Percentiles rank a stretch among this genome's conserved stretches.
Evolutionary conservation across 2,329 filamentous ascomycete genomes (phyloP).

Genomic region (Fusarium chuoi): DNA sequence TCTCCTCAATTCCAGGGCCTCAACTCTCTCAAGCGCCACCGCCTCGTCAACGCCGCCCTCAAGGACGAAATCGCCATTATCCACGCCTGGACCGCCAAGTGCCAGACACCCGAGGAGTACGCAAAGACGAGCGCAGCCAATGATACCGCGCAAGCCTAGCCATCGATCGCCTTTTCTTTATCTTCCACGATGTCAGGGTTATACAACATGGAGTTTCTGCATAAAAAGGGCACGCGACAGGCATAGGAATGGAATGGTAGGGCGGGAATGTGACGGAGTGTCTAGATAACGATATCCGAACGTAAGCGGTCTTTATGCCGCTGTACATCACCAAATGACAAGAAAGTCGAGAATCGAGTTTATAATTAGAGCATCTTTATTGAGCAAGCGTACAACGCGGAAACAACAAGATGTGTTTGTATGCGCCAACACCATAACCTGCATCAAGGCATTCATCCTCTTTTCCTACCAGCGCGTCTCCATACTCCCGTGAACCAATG

Average conservation of each 20-base stretch:
- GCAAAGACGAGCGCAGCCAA: slow-evolving; percentile 55
- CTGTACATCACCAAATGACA: slow-evolving; percentile 28
- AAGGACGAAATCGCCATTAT: slow-evolving; percentile 90
- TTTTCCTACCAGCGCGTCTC: slow-evolving; percentile 30
- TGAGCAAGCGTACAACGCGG: slow-evolving; percentile 35
- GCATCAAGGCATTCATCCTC: slow-evolving; percentile 30
- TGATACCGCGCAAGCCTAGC: slow-evolving; percentile 24
- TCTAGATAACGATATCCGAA: slow-evolving; percentile 22
- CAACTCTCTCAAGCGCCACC: slow-evolving; percentile 83
- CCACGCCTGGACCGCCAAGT: slow-evolving; percentile 95
- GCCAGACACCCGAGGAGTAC: slow-evolving; percentile 91
- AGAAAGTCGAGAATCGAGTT: slow-evolving; percentile 14
- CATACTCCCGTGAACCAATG: slow-evolving; percentile 30
- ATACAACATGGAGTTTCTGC: slow-evolving; percentile 8
- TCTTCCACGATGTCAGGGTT: not conserved
- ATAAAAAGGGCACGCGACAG: slow-evolving; percentile 5
- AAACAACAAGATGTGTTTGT: slow-evolving; percentile 29
- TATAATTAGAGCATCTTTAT: slow-evolving; percentile 39
- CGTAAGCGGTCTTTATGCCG: slow-evolving; percentile 10
- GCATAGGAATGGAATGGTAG: not conserved
- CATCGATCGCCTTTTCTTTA: not conserved
- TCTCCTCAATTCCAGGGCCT: slow-evolving; percentile 76
- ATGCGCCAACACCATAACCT: slow-evolving; percentile 35
- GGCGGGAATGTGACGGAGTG: not conserved
- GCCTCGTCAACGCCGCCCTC: slow-evolving; percentile 83